phyloP scores from a whole-genome alignment of 345 rosid species.

The Dipteronia dyeriana region DNA sequence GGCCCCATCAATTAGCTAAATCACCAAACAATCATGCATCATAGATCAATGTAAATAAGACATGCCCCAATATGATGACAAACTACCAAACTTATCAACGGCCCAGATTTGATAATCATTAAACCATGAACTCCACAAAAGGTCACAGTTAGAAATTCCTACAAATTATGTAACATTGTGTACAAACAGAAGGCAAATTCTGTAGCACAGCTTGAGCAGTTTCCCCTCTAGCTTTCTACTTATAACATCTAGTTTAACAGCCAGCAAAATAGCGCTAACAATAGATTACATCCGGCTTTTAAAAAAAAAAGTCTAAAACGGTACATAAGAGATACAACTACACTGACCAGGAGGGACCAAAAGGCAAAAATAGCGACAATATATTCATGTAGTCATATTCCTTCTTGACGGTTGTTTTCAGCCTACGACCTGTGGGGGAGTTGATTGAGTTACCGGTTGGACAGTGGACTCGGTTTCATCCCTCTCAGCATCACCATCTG shows the following conservation, averaged over 20 bases:
- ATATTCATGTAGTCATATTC: slow-evolving; percentile 16
- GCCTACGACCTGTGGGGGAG: slow-evolving; percentile 43
- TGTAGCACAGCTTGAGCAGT: slow-evolving; percentile 18
- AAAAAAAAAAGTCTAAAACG: slow-evolving; percentile 18
- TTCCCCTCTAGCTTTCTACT: slow-evolving; percentile 19
- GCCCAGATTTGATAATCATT: background rate
- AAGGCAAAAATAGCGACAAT: slow-evolving; percentile 19
- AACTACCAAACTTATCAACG: background rate
- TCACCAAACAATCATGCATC: background rate
- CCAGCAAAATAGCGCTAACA: slow-evolving; percentile 21
- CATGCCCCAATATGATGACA: background rate
- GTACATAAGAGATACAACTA: slow-evolving; percentile 21
- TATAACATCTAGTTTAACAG: slow-evolving; percentile 20
- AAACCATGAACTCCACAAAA: slow-evolving; percentile 9
- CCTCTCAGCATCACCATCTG: slow-evolving; percentile 34
- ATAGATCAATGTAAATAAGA: background rate
- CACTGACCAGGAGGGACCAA: background rate
- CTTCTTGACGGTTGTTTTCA: slow-evolving; percentile 18
- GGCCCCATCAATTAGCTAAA: slow-evolving; percentile 1
- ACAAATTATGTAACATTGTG: slow-evolving; percentile 25
- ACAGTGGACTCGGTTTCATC: slow-evolving; percentile 41
- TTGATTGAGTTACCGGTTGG: slow-evolving; percentile 25
- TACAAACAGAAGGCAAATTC: slow-evolving; percentile 21
- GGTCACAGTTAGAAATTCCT: slow-evolving; percentile 25
- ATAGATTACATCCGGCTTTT: slow-evolving; percentile 32